phyloP scores from a whole-genome alignment of 192 early-diverging fungal species.

The Linnemannia schmuckeri region DNA sequence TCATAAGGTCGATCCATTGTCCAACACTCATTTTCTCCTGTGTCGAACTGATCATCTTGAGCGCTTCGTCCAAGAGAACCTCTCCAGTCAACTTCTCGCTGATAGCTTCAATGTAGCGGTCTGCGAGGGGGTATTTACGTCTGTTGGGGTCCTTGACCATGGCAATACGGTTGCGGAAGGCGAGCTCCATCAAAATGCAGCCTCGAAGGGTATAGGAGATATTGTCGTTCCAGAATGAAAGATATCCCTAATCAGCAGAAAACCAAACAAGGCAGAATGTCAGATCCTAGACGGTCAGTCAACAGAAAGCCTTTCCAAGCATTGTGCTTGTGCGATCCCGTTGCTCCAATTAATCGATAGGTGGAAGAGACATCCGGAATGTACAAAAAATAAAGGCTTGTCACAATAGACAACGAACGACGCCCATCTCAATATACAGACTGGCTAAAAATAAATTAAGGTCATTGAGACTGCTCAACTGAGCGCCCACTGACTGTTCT shows the following conservation, averaged over 20 bases:
- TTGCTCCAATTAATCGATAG: neutral
- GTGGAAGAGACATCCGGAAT: neutral
- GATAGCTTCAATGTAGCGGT: slow-evolving; percentile 88
- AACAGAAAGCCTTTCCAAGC: neutral
- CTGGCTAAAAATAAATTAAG: slow-evolving; percentile 10
- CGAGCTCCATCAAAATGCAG: slow-evolving; percentile 96
- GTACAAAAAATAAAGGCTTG: neutral
- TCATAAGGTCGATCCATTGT: slow-evolving; percentile 98
- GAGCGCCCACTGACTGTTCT: neutral
- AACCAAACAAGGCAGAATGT: neutral
- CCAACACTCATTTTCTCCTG: slow-evolving; percentile 82
- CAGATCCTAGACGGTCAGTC: neutral
- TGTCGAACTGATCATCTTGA: slow-evolving; percentile 90
- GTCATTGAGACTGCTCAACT: slow-evolving; percentile 10
- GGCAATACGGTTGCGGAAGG: slow-evolving; percentile 89
- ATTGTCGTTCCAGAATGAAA: slow-evolving; percentile 99
- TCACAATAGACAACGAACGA: neutral
- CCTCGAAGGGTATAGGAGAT: slow-evolving; percentile 96
- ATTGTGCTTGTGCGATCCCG: neutral
- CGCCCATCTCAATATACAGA: neutral
- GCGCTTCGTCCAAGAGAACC: slow-evolving; percentile 94
- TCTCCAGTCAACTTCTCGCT: slow-evolving; percentile 90
- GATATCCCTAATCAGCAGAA: slow-evolving; percentile 79
- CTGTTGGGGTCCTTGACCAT: slow-evolving; percentile 89
- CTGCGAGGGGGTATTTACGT: slow-evolving; percentile 78